Base-by-base conservation (phyloP, 2,329 filamentous ascomycete genomes). In the Triangularia setosa region DNA sequence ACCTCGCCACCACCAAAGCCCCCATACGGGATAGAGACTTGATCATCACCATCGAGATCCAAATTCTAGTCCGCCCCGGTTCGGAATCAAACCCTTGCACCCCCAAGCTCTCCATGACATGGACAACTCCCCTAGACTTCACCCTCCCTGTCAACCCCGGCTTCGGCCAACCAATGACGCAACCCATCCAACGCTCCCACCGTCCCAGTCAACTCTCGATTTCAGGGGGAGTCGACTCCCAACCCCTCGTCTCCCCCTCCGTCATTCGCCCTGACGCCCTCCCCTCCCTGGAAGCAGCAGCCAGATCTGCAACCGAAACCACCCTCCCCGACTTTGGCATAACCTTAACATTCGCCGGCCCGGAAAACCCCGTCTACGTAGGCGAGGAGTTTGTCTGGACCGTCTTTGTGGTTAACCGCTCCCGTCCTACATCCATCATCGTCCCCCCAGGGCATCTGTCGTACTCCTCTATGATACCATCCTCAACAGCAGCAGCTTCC, bases 321-420 rank as follows among this genome's bases (percentile, higher is more conserved):
- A 71, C 79, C 59, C 73, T 86, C 44, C 83, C 83, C 2, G 84
- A 89, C 65, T 85, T 91, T 59, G 90, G 90, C 64, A 84, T 94
- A 64, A 91, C 88, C 35, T 87, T 94, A 78, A 92, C 89, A 48
- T 89, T 95, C 72, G 85, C 84, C 5, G 87, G 84, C 0, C 89
- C 90, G 33, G 65, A 75, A 12, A 72, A 76, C 23, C 80, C 83
- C 61, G 80, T 91, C 24, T 81, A 80, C 64, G 83, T 87, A 0
- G 89, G 89, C 40, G 82, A 90, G 55, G 80, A 87, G 58, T 93
- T 95, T 74, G 79, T 80, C 48, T 92, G 91, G 88, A 84, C 83
- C 33, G 83, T 93, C 16, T 90, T 92, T 72, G 87, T 93, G 40
- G 88, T 92, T 68, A 95, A 94, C 75, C 86, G 89, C 58, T 86